These are phyloP conservation scores for Boletus edulis DNA, from an alignment of 768 basidiomycete species.

Conservation along the genomic window DNA sequence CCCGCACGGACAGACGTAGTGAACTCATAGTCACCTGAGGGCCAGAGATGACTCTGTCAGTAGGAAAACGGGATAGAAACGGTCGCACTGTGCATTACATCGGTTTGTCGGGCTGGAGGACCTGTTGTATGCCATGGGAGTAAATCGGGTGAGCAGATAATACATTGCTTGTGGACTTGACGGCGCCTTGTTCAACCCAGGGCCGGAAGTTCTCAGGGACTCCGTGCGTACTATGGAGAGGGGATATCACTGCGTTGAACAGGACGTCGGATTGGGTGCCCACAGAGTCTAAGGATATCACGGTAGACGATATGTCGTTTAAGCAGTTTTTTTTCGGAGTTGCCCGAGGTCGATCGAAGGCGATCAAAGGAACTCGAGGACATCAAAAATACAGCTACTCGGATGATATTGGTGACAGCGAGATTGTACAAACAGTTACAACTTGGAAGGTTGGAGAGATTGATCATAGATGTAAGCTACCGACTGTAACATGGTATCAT, in stretches of 20 bases:
- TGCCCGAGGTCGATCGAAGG: too few species aligned
- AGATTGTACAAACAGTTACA: too few species aligned
- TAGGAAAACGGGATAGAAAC: background rate
- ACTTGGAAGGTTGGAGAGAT: too few species aligned
- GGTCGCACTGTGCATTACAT: background rate
- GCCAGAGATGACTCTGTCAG: background rate
- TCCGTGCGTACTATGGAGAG: background rate
- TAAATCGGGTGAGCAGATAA: background rate
- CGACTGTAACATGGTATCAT: too few species aligned
- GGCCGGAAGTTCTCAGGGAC: background rate
- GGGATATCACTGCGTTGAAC: background rate
- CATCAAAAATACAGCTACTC: too few species aligned
- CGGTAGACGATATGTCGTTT: background rate
- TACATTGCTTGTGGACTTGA: background rate
- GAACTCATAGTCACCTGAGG: background rate
- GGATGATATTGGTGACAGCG: too few species aligned
- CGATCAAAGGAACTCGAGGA: too few species aligned
- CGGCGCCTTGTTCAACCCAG: background rate
- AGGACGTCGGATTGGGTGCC: background rate
- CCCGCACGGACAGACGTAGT: background rate
- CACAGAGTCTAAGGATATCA: constrained; percentile 1
- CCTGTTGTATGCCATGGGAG: background rate
- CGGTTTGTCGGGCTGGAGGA: background rate
- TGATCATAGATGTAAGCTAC: too few species aligned
- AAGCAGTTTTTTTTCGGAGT: background rate